phyloP scores from a whole-genome alignment of 441 rosid genomes.

The Lepidium campestre region DNA sequence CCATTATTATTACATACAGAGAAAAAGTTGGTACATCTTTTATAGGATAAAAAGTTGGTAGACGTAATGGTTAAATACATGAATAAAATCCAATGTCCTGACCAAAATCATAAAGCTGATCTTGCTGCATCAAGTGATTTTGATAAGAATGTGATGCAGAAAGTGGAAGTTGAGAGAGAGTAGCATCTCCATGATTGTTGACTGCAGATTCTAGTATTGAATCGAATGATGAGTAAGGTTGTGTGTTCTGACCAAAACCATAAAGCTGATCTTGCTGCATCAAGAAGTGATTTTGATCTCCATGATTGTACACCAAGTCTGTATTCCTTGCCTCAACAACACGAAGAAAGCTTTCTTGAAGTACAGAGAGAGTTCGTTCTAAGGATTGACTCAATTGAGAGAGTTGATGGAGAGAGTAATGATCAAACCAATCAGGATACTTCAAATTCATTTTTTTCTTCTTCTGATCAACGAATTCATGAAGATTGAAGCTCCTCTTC shows the following conservation, averaged over 20 bases:
- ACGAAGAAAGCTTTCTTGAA: conserved; percentile 8
- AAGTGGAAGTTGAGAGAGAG: conserved; percentile 5
- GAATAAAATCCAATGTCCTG: too few species aligned
- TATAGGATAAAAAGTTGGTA: too few species aligned
- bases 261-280: not conserved
- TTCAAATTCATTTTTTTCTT: not conserved
- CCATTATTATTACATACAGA: too few species aligned
- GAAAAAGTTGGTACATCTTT: too few species aligned
- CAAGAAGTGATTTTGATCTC: not conserved
- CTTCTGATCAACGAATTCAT: not conserved
- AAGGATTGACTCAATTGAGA: not conserved
- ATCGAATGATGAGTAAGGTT: too few species aligned
- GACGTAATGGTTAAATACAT: too few species aligned
- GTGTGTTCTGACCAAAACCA: too few species aligned
- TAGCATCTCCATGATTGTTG: not conserved
- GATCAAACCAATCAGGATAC: conserved; percentile 18
- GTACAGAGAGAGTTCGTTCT: not conserved
- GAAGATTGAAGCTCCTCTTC: not conserved
- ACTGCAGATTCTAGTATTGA: too few species aligned
- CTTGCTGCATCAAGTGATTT: not conserved
- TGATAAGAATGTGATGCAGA: not conserved
- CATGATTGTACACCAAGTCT: not conserved
- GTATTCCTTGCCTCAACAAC: not conserved
- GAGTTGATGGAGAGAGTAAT: conserved; percentile 9
- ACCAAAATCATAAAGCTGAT: not conserved